Percentiles rank a stretch among this genome's conserved stretches.
phyloP scores from a whole-genome alignment of 164 flowering plant species.

The Piper betle region DNA sequence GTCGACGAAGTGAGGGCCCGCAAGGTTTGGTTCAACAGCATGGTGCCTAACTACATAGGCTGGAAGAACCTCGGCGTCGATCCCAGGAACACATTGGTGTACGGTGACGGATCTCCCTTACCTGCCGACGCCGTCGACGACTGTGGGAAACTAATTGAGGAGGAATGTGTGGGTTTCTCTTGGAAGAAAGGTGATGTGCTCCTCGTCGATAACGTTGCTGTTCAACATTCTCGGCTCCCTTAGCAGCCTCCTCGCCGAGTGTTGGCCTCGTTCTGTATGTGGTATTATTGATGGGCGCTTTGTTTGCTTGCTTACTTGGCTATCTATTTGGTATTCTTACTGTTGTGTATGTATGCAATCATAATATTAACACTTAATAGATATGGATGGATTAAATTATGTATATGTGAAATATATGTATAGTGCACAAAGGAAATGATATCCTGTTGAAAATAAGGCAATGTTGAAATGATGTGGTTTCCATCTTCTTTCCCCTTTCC shows the following conservation, averaged over 20 bases:
- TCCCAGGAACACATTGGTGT: conserved; percentile 22
- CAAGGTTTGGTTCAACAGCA: conserved; percentile 57
- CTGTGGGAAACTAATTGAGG: conserved; percentile 46
- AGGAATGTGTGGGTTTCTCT: conserved; percentile 50
- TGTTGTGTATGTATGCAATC: too few species aligned
- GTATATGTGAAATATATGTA: too few species aligned
- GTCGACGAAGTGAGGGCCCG: conserved; percentile 43
- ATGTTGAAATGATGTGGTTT: too few species aligned
- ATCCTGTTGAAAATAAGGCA: too few species aligned
- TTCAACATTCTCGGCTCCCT: conserved; percentile 55
- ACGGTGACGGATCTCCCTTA: conserved; percentile 47
- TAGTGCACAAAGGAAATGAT: too few species aligned
- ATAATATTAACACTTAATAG: too few species aligned
- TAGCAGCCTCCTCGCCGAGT: conserved; percentile 47
- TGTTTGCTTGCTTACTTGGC: too few species aligned
- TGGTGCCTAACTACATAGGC: conserved; percentile 41
- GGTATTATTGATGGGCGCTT: too few species aligned
- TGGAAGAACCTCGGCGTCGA: conserved; percentile 16
- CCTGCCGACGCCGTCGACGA: conserved; percentile 32
- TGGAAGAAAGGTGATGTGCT: conserved; percentile 61
- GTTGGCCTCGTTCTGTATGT: conserved; percentile 37
- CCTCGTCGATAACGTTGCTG: conserved; percentile 46
- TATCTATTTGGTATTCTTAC: too few species aligned
- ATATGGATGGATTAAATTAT: too few species aligned
- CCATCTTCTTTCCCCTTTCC: too few species aligned